Conservation (phyloP, 2,329 filamentous ascomycete genomes). For the Talaromyces atroroseus region DNA sequence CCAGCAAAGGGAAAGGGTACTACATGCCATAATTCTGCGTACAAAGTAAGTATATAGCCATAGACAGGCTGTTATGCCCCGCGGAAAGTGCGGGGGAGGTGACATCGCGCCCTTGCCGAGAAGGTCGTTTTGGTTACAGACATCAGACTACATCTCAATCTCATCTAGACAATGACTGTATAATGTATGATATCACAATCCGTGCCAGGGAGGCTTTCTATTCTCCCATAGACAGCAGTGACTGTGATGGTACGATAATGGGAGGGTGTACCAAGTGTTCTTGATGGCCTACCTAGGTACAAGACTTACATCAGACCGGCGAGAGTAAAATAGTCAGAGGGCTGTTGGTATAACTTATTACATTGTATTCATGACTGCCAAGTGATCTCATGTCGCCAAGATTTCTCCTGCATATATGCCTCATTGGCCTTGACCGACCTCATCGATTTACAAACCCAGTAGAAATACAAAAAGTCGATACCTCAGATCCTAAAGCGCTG, state of each 20-base stretch:
- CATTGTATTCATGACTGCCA: not conserved
- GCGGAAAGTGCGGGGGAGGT: constrained; percentile 6
- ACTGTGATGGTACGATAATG: not conserved
- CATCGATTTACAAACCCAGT: not conserved
- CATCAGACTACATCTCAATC: not conserved
- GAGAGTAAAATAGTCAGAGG: not conserved
- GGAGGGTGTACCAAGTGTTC: not conserved
- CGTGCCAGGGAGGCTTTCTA: not conserved
- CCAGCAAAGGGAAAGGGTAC: not conserved
- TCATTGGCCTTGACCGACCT: not conserved
- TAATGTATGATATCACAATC: not conserved
- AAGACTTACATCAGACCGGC: too few relatives aligned
- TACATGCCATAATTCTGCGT: not conserved
- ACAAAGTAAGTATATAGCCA: not conserved
- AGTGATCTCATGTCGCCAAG: not conserved
- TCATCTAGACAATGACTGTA: not conserved
- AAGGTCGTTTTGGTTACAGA: not conserved
- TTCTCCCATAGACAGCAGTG: not conserved
- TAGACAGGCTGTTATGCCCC: not conserved
- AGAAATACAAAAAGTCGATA: not conserved
- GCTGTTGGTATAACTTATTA: not conserved
- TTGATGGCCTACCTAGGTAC: not conserved
- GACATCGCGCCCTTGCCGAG: not conserved
- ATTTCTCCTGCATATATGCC: not conserved
- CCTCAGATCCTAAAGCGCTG: not conserved